Base-by-base conservation (phyloP, 2,329 filamentous ascomycete genomes). In the Fusarium buxicola region DNA sequence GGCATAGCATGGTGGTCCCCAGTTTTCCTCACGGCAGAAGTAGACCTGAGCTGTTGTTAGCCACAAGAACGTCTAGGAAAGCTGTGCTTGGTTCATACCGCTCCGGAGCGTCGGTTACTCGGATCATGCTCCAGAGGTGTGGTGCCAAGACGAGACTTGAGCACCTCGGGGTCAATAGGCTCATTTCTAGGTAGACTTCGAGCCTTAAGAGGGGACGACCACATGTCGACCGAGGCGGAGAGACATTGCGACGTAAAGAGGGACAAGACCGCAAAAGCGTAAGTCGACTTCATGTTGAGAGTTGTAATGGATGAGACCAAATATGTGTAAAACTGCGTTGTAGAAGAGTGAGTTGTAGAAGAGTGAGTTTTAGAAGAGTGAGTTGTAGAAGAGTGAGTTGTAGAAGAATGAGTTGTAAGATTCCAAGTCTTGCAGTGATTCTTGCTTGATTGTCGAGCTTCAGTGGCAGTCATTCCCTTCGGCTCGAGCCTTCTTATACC, bases 21-120 rank as follows among this genome's bases (percentile, higher is more conserved):
- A 71, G 39, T 71, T 71, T 51, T 70, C 67, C 4, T 63, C 69
- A 11, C 45, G 59, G 30, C 69, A 71, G 39, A 71, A 70, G 56
- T 71, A 71, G 18, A 71, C 60, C 69, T 71, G 15, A n/a, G n/a
- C 12, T 25, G 11, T 27, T 12, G 15, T 71, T 39, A 71, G 40
- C 32, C 8, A 28, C 13, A 7, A 7, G 4, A 13, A 16, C 4
- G 10, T 24, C 7, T 15, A 13, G 13, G 5, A 10, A 18, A 16
- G 9, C 8, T 28, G 16, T 4, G 30, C 5, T 28, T 15, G 24
- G 27, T 31, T 32, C 55, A 18, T 62, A 71, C 69, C 45, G 56
- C 62, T 43, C 61, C 65, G 11, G 58, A 34, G 10, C 62, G 53
- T 34, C 69, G 59, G 10, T 49, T 32, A 8, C 56, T 48, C 8